Evolutionary conservation across 805 yeast genomes (phyloP).

Genomic region (Teunomyces barrocoloradensis): DNA sequence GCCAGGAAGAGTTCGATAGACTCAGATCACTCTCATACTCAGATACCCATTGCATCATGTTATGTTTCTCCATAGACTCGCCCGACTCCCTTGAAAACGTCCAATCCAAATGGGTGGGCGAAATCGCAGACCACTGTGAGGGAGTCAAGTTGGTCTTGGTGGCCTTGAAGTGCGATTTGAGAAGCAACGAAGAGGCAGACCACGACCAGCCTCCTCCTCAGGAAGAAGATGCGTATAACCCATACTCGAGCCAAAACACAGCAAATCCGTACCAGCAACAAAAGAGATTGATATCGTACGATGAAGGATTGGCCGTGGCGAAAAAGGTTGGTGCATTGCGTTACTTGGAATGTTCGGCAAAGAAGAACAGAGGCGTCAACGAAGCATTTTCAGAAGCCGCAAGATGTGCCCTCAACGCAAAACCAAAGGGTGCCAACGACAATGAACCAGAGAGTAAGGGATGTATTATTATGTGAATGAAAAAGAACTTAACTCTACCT

Average conservation of each 20-base stretch:
- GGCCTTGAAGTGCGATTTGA: slow-evolving; percentile 90
- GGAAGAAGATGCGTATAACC: slow-evolving; percentile 35
- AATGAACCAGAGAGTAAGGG: slow-evolving; percentile 42
- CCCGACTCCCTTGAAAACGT: slow-evolving; percentile 93
- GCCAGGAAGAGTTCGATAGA: slow-evolving; percentile 97
- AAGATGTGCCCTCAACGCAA: slow-evolving; percentile 89
- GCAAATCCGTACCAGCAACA: slow-evolving; percentile 37
- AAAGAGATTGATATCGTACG: slow-evolving; percentile 71
- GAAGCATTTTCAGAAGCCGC: slow-evolving; percentile 99
- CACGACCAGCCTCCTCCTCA: slow-evolving; percentile 7
- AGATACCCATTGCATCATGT: slow-evolving; percentile 95
- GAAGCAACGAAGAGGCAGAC: slow-evolving; percentile 57
- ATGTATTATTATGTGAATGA: slow-evolving; percentile 36
- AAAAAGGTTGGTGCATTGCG: slow-evolving; percentile 91
- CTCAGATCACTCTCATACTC: slow-evolving; percentile 88
- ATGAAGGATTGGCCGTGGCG: slow-evolving; percentile 92
- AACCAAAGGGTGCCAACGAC: slow-evolving; percentile 68
- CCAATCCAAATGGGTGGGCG: slow-evolving; percentile 95
- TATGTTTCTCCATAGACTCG: slow-evolving; percentile 93
- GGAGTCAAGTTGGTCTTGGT: slow-evolving; percentile 93
- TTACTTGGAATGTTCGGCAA: slow-evolving; percentile 95
- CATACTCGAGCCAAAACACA: slow-evolving; percentile 23
- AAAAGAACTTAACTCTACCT: background rate
- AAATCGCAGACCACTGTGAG: slow-evolving; percentile 94
- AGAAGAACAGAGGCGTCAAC: slow-evolving; percentile 95